These are phyloP conservation scores for Neurospora sublineolata DNA, from an alignment of 495 filamentous ascomycete species.

Conservation along the genomic window DNA sequence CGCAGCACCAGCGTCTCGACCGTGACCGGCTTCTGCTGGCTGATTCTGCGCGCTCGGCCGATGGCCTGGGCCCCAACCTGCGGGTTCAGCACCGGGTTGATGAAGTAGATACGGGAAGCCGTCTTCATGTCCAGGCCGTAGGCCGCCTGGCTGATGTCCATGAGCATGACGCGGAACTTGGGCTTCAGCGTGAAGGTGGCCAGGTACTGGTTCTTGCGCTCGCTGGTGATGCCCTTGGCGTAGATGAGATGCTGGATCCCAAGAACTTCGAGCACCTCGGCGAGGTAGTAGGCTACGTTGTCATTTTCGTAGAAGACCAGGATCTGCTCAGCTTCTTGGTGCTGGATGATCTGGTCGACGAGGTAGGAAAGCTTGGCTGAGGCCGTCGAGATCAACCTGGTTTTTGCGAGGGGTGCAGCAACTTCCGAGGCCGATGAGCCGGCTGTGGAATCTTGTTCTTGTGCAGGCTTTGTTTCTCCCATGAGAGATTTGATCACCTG, in stretches of 20 bases:
- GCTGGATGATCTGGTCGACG: conserved; percentile 52
- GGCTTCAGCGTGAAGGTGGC: conserved; percentile 58
- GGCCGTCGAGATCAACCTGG: conserved; percentile 62
- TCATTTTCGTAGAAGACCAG: conserved; percentile 87
- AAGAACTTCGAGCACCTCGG: conserved; percentile 68
- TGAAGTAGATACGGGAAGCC: conserved; percentile 81
- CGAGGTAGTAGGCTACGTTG: conserved; percentile 72
- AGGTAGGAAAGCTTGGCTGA: conserved; percentile 86
- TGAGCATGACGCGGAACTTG: conserved; percentile 58
- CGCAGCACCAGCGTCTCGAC: conserved; percentile 81
- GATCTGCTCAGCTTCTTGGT: conserved; percentile 69
- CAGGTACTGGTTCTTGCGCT: conserved; percentile 58
- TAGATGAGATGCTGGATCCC: conserved; percentile 77
- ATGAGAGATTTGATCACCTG: conserved; percentile 5
- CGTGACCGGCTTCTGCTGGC: conserved; percentile 65
- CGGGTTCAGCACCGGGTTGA: conserved; percentile 79
- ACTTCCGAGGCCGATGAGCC: conserved; percentile 6
- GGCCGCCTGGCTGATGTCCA: conserved; percentile 81
- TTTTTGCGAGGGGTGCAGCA: conserved; percentile 43
- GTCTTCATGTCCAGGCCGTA: conserved; percentile 74
- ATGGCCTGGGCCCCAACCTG: conserved; percentile 86
- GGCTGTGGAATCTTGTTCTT: not conserved
- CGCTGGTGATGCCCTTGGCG: conserved; percentile 49
- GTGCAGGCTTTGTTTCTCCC: conserved; percentile 4
- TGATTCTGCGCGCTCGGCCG: conserved; percentile 81